phyloP scores from a whole-genome alignment of 371 early-diverging fungal species.

The Entomophthora muscae region DNA sequence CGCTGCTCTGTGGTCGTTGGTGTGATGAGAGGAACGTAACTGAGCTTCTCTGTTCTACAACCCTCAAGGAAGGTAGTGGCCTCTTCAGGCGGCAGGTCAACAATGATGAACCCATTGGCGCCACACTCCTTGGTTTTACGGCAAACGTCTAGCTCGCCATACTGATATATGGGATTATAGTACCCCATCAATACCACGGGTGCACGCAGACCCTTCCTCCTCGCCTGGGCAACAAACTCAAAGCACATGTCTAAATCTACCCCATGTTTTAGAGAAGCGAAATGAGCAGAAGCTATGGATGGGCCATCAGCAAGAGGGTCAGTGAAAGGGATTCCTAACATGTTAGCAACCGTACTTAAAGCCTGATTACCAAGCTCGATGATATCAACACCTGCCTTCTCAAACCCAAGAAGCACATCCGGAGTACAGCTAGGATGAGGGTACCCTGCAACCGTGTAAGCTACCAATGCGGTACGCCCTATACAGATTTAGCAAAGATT shows the following conservation, averaged over 20 bases:
- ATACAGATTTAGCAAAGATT: neutral
- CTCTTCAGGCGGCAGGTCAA: conserved; percentile 95
- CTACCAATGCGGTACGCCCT: conserved; percentile 79
- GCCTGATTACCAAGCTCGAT: conserved; percentile 71
- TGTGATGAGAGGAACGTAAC: conserved; percentile 86
- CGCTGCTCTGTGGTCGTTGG: conserved; percentile 78
- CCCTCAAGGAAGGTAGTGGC: conserved; percentile 58
- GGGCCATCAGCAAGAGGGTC: conserved; percentile 97
- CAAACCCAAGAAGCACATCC: conserved; percentile 62
- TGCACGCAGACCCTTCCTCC: conserved; percentile 59
- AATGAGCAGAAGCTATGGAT: conserved; percentile 80
- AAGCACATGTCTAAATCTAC: conserved; percentile 67
- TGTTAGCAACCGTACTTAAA: neutral
- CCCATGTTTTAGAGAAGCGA: conserved; percentile 56
- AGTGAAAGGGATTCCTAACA: conserved; percentile 80
- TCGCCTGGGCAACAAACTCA: conserved; percentile 58
- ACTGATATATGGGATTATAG: conserved; percentile 87
- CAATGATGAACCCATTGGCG: conserved; percentile 90
- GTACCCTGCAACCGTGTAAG: conserved; percentile 85
- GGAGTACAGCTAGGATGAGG: conserved; percentile 60
- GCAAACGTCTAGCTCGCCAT: conserved; percentile 74
- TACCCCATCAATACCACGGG: conserved; percentile 97
- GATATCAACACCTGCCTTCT: conserved; percentile 88
- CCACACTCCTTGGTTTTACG: conserved; percentile 64
- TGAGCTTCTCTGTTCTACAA: conserved; percentile 51